Conservation (phyloP, 345 rosid species). For the Gossypium stocksii region DNA sequence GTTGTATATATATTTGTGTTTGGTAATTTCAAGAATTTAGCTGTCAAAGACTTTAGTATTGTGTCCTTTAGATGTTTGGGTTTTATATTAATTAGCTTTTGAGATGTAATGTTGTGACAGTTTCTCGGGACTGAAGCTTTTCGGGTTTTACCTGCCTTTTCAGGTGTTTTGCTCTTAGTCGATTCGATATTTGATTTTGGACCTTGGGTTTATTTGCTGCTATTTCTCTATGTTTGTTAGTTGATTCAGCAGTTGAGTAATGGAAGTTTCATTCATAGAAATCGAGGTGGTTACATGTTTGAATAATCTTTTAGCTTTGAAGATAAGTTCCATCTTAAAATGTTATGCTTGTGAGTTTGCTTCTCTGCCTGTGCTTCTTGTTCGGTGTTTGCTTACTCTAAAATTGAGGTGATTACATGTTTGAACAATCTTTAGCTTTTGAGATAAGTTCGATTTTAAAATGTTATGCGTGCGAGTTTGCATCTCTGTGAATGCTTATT, state of each 20-base stretch:
- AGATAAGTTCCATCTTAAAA: neutral
- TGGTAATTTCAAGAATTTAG: neutral
- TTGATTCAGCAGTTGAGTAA: neutral
- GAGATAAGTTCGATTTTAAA: neutral
- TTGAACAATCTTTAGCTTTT: neutral
- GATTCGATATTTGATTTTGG: neutral
- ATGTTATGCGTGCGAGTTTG: neutral
- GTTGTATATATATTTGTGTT: neutral
- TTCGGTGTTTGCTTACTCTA: neutral
- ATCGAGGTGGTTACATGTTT: neutral
- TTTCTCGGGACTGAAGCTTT: neutral
- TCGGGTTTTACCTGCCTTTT: neutral
- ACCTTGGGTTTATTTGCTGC: neutral
- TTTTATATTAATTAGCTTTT: neutral
- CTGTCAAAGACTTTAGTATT: neutral
- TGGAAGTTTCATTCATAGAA: neutral
- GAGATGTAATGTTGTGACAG: neutral
- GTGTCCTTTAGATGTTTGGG: neutral
- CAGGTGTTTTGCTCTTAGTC: neutral
- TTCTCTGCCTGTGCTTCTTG: neutral
- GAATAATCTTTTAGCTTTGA: neutral
- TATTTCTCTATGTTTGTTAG: neutral
- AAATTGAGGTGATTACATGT: neutral
- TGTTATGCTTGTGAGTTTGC: neutral
- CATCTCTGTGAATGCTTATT: neutral